Conservation (phyloP, 371 early-diverging fungal species). For the Mortierella sp. region DNA sequence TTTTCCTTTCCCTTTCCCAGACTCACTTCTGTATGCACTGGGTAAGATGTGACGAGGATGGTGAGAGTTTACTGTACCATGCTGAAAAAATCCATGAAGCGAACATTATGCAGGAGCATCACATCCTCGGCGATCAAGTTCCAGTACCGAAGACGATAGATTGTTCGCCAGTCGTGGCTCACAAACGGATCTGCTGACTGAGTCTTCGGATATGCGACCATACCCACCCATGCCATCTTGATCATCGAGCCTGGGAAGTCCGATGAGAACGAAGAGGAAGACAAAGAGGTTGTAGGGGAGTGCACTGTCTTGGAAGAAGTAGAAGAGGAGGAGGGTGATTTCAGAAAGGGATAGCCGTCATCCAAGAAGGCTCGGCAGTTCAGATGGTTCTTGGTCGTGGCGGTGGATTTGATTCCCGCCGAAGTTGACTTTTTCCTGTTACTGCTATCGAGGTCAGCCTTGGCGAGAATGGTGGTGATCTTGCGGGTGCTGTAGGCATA, state of each 20-base stretch:
- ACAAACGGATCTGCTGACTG: constrained; percentile 10
- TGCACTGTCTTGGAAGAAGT: too few relatives aligned
- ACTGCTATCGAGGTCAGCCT: background rate
- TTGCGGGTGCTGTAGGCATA: background rate
- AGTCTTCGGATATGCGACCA: constrained; percentile 43
- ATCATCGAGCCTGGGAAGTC: background rate
- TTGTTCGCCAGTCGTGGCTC: constrained; percentile 47
- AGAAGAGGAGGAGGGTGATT: background rate
- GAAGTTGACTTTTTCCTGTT: background rate
- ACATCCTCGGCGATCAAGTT: constrained; percentile 54
- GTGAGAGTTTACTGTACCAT: constrained; percentile 16
- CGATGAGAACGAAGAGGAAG: background rate
- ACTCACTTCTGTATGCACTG: too few relatives aligned
- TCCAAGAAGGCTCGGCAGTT: background rate
- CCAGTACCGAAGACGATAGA: constrained; percentile 51
- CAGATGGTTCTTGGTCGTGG: background rate
- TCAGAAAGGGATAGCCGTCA: background rate
- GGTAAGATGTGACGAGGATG: too few relatives aligned
- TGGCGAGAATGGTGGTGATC: background rate
- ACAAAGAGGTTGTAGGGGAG: background rate
- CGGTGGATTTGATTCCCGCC: background rate
- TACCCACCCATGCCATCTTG: constrained; percentile 39
- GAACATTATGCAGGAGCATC: constrained; percentile 39
- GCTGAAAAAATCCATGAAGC: constrained; percentile 53
- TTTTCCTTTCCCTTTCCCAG: too few relatives aligned